These are phyloP conservation scores for Tanacetum coccineum DNA, from an alignment of 129 eudicot species.

Conservation along the genomic window DNA sequence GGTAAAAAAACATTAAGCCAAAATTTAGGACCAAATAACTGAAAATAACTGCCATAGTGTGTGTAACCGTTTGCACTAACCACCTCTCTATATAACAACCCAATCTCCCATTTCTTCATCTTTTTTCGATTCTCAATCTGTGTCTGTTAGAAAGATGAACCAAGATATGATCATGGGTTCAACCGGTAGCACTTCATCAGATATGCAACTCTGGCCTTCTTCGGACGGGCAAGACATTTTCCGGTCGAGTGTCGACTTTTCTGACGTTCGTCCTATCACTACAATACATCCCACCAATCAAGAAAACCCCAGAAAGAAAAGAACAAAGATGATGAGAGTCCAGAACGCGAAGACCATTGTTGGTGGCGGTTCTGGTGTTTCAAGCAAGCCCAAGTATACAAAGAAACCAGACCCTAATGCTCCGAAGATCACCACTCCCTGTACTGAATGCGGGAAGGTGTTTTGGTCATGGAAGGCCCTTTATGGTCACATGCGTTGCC, in stretches of 20 bases:
- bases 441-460: constrained; percentile 70
- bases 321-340: constrained; percentile 36
- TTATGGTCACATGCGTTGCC: constrained; percentile 97
- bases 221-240: constrained; percentile 20
- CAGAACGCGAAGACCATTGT: constrained; percentile 4
- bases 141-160: neutral
- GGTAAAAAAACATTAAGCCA: constrained; percentile 3
- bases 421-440: constrained; percentile 61
- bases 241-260: constrained; percentile 11
- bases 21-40: constrained; percentile 31
- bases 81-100: constrained; percentile 25
- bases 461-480: constrained; percentile 84
- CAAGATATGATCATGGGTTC: constrained; percentile 22
- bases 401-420: constrained; percentile 64
- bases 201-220: constrained; percentile 29
- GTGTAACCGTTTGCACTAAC: constrained; percentile 43
- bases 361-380: neutral
- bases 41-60: constrained; percentile 44
- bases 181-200: constrained; percentile 22
- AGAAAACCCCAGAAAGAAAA: constrained; percentile 49
- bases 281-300: constrained; percentile 13
- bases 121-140: constrained; percentile 18
- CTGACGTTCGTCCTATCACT: constrained; percentile 14
- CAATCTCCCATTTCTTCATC: constrained; percentile 22
- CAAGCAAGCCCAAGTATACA: constrained; percentile 29